Evolutionary conservation across 331 rosid genomes (phyloP).

Genomic region (Malus hybrid): DNA sequence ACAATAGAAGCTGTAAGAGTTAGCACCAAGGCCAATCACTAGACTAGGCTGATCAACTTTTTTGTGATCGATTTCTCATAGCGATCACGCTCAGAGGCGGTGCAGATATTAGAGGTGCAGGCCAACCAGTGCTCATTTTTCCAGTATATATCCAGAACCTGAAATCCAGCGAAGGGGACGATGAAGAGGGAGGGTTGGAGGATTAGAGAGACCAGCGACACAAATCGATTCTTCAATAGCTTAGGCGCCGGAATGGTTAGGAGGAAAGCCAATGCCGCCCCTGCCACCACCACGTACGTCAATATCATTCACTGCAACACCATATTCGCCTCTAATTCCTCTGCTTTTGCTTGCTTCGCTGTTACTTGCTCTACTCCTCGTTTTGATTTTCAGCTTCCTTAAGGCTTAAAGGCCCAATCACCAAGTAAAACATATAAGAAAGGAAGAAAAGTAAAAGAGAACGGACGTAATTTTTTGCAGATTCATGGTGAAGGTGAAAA

Average conservation of each 20-base stretch:
- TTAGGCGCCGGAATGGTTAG: constrained; percentile 75
- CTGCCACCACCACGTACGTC: constrained; percentile 74
- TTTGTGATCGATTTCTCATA: constrained; percentile 73
- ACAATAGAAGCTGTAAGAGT: no score
- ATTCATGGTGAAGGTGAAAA: no score
- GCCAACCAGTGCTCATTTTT: constrained; percentile 81
- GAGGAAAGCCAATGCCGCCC: constrained; percentile 65
- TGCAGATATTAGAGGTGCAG: constrained; percentile 80
- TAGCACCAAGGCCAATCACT: no score
- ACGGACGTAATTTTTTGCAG: no score
- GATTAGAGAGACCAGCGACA: constrained; percentile 80
- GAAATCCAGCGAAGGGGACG: constrained; percentile 85
- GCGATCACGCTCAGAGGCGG: constrained; percentile 95
- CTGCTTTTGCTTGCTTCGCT: neutral
- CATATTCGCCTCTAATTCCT: constrained; percentile 25
- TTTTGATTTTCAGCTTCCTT: neutral
- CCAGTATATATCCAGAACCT: constrained; percentile 94
- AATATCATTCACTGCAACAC: constrained; percentile 93
- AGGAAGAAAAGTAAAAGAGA: no score
- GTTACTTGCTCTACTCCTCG: neutral
- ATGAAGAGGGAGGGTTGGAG: constrained; percentile 82
- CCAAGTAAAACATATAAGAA: neutral
- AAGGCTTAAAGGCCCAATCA: neutral
- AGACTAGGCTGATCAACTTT: no score
- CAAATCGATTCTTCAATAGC: constrained; percentile 53